A percentile compares a stretch with the other conserved stretches of the same genome.
These are phyloP conservation scores for Apiotrichum mycotoxinovorans DNA, from an alignment of 1,284 basidiomycete genomes.

Conservation along the genomic window DNA sequence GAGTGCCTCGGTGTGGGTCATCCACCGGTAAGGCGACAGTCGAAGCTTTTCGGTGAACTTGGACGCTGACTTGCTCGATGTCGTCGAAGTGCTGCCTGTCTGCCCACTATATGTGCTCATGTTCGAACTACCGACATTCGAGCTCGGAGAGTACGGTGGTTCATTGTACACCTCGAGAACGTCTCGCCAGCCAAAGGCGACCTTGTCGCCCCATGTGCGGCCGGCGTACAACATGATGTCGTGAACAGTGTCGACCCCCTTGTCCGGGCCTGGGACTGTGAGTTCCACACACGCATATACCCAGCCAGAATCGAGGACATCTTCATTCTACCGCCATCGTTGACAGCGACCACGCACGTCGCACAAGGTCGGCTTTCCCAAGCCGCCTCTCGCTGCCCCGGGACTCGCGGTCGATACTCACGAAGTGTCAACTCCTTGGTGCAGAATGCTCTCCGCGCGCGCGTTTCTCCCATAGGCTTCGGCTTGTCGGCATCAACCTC, in stretches of 20 bases:
- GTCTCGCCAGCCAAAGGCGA: conserved; percentile 77
- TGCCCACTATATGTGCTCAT: conserved; percentile 62
- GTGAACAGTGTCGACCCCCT: conserved; percentile 74
- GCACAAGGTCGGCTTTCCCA: background rate
- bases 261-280: conserved; percentile 59
- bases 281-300: background rate
- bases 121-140: too few species aligned
- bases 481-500: conserved; percentile 52
- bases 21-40: conserved; percentile 79
- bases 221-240: conserved; percentile 74
- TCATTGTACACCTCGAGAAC: conserved; percentile 61
- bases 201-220: conserved; percentile 65
- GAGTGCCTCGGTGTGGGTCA: conserved; percentile 67
- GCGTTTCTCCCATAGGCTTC: conserved; percentile 58
- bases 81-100: conserved; percentile 29
- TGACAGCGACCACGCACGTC: background rate
- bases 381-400: too few species aligned
- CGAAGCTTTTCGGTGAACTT: conserved; percentile 81
- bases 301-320: too few species aligned
- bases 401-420: conserved; percentile 28
- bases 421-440: conserved; percentile 65
- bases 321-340: background rate
- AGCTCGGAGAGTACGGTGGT: background rate
- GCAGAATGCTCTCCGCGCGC: conserved; percentile 65
- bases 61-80: conserved; percentile 51